These are phyloP conservation scores for Cryptococcus sp. DNA, from an alignment of 1,284 basidiomycete species.

Conservation along the genomic window DNA sequence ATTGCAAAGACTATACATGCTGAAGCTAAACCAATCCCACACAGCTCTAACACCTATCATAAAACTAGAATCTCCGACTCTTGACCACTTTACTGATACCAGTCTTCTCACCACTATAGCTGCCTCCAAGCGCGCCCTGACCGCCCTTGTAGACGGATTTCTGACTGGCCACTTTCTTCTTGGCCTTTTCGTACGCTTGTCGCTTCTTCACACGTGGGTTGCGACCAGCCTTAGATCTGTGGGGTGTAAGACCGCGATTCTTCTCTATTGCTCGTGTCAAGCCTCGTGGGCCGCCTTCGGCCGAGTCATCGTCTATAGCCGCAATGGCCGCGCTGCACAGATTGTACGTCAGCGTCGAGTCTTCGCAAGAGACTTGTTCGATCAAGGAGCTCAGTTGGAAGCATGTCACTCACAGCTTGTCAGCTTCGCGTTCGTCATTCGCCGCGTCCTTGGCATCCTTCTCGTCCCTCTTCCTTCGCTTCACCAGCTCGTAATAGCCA, in stretches of 20 bases:
- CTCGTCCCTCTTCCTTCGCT: conserved; percentile 67
- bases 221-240: conserved; percentile 76
- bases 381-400: not conserved
- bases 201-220: conserved; percentile 97
- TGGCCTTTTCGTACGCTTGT: conserved; percentile 86
- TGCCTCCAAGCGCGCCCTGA: conserved; percentile 56
- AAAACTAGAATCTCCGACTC: conserved; percentile 64
- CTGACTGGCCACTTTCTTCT: conserved; percentile 84
- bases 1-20: too few species aligned
- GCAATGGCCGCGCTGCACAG: conserved; percentile 32
- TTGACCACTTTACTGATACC: conserved; percentile 88
- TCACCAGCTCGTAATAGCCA: conserved; percentile 86
- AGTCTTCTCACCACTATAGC: conserved; percentile 60
- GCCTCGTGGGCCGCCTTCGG: conserved; percentile 71
- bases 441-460: conserved; percentile 77
- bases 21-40: too few species aligned
- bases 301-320: conserved; percentile 57
- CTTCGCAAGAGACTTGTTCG: not conserved
- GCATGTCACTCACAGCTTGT: conserved; percentile 62
- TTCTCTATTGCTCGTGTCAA: conserved; percentile 85
- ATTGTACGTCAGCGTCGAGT: not conserved
- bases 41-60: not conserved
- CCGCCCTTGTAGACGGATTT: conserved; percentile 88
- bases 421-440: conserved; percentile 68
- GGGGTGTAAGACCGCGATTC: conserved; percentile 90